Conservation (phyloP, 306 rosid species). For the Hippophae rhamnoides region DNA sequence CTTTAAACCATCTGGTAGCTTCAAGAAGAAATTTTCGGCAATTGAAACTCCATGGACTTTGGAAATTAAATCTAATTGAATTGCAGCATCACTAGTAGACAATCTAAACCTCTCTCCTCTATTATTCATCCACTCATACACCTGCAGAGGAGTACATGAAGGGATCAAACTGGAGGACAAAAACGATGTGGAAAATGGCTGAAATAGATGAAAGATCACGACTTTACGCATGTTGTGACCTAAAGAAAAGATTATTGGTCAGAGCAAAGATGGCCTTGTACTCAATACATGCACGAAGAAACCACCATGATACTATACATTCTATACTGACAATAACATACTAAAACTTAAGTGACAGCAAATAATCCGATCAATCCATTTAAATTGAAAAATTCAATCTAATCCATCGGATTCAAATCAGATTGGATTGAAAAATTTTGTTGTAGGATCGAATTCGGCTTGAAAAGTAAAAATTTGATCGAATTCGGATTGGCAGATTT, state of each 20-base stretch:
- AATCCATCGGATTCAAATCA: too few species aligned
- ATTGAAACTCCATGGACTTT: slow-evolving; percentile 65
- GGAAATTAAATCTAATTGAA: slow-evolving; percentile 74
- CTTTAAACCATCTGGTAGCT: slow-evolving; percentile 39
- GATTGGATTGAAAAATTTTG: too few species aligned
- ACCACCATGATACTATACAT: background rate
- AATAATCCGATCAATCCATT: background rate
- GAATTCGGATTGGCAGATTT: too few species aligned
- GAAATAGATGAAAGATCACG: background rate
- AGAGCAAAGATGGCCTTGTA: background rate
- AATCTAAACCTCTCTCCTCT: slow-evolving; percentile 76
- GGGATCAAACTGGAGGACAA: background rate
- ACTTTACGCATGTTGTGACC: background rate
- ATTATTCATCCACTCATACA: slow-evolving; percentile 84
- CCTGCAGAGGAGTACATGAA: slow-evolving; percentile 30
- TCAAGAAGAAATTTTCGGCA: slow-evolving; percentile 71
- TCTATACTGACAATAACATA: background rate
- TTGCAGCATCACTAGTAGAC: slow-evolving; percentile 69
- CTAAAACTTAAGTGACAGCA: too few species aligned
- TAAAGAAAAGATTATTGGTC: background rate
- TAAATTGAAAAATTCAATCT: too few species aligned
- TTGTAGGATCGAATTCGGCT: too few species aligned
- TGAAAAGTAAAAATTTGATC: too few species aligned
- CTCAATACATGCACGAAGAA: background rate
- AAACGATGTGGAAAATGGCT: background rate